Conservation (phyloP, 1,139 yeast species). For the Yamadazyma taylorii region DNA sequence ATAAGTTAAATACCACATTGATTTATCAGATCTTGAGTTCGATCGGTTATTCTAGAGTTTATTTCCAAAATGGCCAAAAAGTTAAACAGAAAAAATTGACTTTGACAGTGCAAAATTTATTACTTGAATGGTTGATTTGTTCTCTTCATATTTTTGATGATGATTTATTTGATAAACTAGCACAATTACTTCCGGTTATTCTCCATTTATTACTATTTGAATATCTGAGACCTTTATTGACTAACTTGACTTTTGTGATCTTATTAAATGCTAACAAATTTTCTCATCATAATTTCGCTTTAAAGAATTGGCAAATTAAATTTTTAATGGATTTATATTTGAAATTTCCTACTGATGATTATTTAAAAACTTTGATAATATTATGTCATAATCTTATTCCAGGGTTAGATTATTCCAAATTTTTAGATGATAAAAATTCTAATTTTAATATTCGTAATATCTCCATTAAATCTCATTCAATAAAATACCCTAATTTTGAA, state of each 20-base stretch:
- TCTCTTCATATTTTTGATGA: conserved; percentile 29
- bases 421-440: neutral
- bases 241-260: conserved; percentile 29
- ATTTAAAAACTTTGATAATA: conserved; percentile 25
- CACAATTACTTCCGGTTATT: conserved; percentile 26
- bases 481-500: conserved; percentile 17
- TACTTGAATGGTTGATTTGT: conserved; percentile 35
- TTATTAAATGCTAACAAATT: conserved; percentile 17
- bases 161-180: conserved; percentile 16
- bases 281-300: conserved; percentile 9
- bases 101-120: conserved; percentile 21
- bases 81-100: conserved; percentile 26
- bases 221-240: conserved; percentile 31
- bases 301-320: conserved; percentile 39
- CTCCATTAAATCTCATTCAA: conserved; percentile 6
- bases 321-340: conserved; percentile 30
- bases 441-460: neutral
- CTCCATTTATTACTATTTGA: conserved; percentile 34
- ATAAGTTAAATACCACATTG: conserved; percentile 11
- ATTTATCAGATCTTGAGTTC: conserved; percentile 25
- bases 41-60: conserved; percentile 31
- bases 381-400: conserved; percentile 27
- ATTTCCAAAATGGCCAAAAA: conserved; percentile 23
- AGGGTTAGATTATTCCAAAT: conserved; percentile 19
- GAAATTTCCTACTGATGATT: conserved; percentile 37